phyloP scores from a whole-genome alignment of 306 rosid genomes.

The Sphenostylis stenocarpa region DNA sequence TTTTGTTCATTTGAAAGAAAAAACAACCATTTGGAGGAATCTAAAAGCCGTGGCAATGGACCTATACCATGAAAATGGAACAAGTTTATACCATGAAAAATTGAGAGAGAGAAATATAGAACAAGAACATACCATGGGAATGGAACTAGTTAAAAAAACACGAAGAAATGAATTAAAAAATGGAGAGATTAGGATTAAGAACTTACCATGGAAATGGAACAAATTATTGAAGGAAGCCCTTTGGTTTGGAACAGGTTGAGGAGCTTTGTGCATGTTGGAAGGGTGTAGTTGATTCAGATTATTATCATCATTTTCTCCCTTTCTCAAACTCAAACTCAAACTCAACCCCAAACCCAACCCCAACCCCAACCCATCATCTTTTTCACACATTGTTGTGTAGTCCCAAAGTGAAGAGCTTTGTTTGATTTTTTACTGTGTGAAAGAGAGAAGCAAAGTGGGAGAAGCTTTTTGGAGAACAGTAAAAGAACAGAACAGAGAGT shows the following conservation, averaged over 20 bases:
- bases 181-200: background rate
- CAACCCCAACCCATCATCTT: constrained; percentile 49
- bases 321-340: constrained; percentile 57
- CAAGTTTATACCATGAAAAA: background rate
- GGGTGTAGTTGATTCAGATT: background rate
- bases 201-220: constrained; percentile 59
- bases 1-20: background rate
- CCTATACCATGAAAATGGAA: background rate
- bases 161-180: background rate
- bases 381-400: constrained; percentile 50
- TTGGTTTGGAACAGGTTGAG: constrained; percentile 41
- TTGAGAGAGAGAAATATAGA: background rate
- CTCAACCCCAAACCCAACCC: constrained; percentile 45
- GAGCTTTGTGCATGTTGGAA: constrained; percentile 49
- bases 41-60: background rate
- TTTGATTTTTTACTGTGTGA: background rate
- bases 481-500: constrained; percentile 35
- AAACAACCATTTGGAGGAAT: background rate
- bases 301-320: constrained; percentile 30
- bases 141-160: background rate
- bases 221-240: constrained; percentile 45
- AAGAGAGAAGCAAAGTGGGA: constrained; percentile 9
- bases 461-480: constrained; percentile 50
- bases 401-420: background rate
- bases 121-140: background rate